Conservation (phyloP, 768 basidiomycete genomes). For the Macrocybe gigantea region DNA sequence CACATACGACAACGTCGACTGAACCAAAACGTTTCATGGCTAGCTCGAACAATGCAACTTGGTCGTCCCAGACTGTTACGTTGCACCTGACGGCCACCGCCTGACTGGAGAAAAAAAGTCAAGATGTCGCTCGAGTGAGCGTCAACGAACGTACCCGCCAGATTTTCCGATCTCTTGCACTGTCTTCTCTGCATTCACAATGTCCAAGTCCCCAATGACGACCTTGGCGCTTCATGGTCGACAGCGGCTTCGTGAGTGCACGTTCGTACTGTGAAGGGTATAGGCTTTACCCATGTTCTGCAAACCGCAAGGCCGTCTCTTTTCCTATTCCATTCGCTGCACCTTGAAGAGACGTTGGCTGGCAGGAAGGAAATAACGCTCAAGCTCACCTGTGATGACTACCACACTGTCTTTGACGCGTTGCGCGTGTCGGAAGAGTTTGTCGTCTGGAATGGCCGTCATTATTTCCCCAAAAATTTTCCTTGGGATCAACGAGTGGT, state of each 20-base stretch:
- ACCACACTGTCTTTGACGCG: constrained; percentile 42
- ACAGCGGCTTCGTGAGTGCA: neutral
- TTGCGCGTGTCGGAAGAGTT: constrained; percentile 33
- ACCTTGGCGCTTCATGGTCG: constrained; percentile 37
- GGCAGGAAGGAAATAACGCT: neutral
- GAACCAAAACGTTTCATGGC: constrained; percentile 39
- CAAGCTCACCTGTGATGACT: constrained; percentile 41
- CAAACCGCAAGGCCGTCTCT: constrained; percentile 45
- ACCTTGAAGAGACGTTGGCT: constrained; percentile 20
- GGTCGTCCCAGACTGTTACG: constrained; percentile 50
- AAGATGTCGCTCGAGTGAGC: neutral
- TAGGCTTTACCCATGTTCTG: constrained; percentile 38
- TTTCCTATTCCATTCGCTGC: constrained; percentile 50
- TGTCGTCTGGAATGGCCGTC: constrained; percentile 40
- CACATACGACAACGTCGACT: constrained; percentile 48
- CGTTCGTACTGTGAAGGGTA: neutral
- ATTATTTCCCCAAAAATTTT: constrained; percentile 14
- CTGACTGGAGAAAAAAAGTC: constrained; percentile 21
- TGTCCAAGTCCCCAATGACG: constrained; percentile 48
- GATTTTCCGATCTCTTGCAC: constrained; percentile 31
- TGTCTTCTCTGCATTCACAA: constrained; percentile 30
- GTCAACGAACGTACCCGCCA: constrained; percentile 34
- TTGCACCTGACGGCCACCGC: constrained; percentile 40
- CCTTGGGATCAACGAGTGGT: too few species aligned
- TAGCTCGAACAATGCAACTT: constrained; percentile 44